A percentile compares a stretch with the other conserved stretches of the same genome.
These are phyloP conservation scores for Calonectria naviculata DNA, from an alignment of 2,329 filamentous ascomycete genomes.

Conservation along the genomic window DNA sequence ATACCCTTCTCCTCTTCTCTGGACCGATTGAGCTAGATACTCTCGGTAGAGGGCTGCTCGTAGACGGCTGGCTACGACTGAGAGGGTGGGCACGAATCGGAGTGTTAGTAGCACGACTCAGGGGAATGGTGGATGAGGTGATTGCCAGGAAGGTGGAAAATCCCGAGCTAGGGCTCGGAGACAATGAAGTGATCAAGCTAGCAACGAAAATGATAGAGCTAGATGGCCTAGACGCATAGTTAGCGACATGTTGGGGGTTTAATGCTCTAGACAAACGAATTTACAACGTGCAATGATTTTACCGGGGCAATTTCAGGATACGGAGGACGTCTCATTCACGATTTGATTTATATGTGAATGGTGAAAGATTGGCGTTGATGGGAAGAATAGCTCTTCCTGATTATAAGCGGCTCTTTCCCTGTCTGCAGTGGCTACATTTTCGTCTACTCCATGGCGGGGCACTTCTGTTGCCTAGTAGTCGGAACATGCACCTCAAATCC, in stretches of 20 bases:
- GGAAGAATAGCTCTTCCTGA: background rate
- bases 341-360: background rate
- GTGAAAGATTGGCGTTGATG: too few species aligned
- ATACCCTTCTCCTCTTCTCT: conserved; percentile 87
- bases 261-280: background rate
- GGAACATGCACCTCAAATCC: background rate
- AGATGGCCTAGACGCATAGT: conserved; percentile 81
- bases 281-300: background rate
- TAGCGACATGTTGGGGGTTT: background rate
- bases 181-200: conserved; percentile 77
- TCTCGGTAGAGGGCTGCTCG: conserved; percentile 83
- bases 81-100: conserved; percentile 96
- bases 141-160: conserved; percentile 85
- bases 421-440: background rate
- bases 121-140: conserved; percentile 87
- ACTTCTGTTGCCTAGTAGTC: conserved; percentile 19
- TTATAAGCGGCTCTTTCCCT: background rate
- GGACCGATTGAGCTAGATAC: conserved; percentile 89
- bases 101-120: conserved; percentile 84
- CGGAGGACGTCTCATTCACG: too few species aligned
- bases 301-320: background rate
- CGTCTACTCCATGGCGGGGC: conserved; percentile 29
- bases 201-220: conserved; percentile 88
- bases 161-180: conserved; percentile 68
- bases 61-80: conserved; percentile 90